These are phyloP conservation scores for Phytophthora aleatoria DNA, from an alignment of 352 stramenopile genomes.

Conservation along the genomic window DNA sequence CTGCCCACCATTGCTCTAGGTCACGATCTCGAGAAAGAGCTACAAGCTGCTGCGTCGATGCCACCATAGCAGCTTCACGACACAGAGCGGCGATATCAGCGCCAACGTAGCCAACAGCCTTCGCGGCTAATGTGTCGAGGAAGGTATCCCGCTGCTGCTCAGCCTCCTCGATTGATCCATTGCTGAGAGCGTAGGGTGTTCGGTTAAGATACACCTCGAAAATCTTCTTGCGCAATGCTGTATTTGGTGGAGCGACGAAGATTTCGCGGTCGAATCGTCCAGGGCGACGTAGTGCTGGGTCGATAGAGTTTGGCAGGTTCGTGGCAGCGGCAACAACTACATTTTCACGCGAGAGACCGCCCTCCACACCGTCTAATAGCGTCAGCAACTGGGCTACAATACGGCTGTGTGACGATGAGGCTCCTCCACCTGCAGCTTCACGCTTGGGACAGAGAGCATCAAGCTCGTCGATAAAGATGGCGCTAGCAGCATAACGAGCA, in stretches of 20 bases:
- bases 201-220: conserved; percentile 61
- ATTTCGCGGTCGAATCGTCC: conserved; percentile 86
- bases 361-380: conserved; percentile 93
- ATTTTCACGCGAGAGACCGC: conserved; percentile 54
- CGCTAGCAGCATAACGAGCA: conserved; percentile 41
- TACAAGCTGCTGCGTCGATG: conserved; percentile 69
- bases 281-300: conserved; percentile 72
- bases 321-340: conserved; percentile 95
- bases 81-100: conserved; percentile 82
- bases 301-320: conserved; percentile 94
- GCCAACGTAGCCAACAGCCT: conserved; percentile 78
- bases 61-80: conserved; percentile 71
- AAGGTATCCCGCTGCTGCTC: conserved; percentile 35
- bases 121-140: conserved; percentile 43
- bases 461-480: conserved; percentile 97
- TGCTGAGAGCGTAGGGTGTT: conserved; percentile 44
- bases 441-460: conserved; percentile 95
- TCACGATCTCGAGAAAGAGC: conserved; percentile 53
- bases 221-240: conserved; percentile 54
- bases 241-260: conserved; percentile 57
- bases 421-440: conserved; percentile 49
- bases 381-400: conserved; percentile 96
- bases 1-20: conserved; percentile 60
- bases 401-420: conserved; percentile 54
- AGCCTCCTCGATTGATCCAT: conserved; percentile 7